Base-by-base conservation (phyloP, 2,329 filamentous ascomycete species). In the Polytolypa hystricis region DNA sequence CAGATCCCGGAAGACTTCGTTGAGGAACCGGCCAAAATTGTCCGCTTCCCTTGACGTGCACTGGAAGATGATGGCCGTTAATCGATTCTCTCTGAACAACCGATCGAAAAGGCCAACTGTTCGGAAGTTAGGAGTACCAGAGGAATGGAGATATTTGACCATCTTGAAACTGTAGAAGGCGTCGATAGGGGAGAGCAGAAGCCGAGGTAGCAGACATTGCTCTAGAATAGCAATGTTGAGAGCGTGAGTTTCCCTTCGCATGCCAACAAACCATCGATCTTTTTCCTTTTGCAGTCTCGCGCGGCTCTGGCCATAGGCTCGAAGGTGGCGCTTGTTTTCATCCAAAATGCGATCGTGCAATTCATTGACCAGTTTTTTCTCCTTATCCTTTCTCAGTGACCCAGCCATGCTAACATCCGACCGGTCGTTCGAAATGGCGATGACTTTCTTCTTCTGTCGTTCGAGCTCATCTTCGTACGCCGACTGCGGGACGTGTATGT, bases 11-110 rank as follows among this genome's bases (percentile, higher is more conserved):
- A 98, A 65, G 2, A 91, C 67, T 42, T 89, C 78, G 51, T 81
- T 84, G 37, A 98, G 63, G 58, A 98, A 96, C 16, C 84, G 82
- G 9, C 86, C 91, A n/a, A 98, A 66, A 47, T 93, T 85, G 56
- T 94, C 84, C 0, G 86, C 84, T 60, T 98, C 93, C 38, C 85
- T 80, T 16, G 89, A 80, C 0, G 87, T 93, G 55, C 83, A 93
- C 32, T 81, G 78, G 56, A 93, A 95, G 39, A 98, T 85, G 34
- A 95, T 71, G 6, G 80, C 73, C 2, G 83, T 77, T 12, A 96
- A 67, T 39, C 83, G 73, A 51, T 93, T 85, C 40, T 86, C 76
- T 49, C 78, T 79, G 62, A 98, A 93, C 1, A 98, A 68, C 11
- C 82, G 77, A 45, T 87, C 82, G 48, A 93, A 80, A 2, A 98